Evolutionary conservation across 352 stramenopile species (phyloP), one percentile per base, ranked within the genome.

Genomic region (Globisporangium acanthophoron): DNA sequence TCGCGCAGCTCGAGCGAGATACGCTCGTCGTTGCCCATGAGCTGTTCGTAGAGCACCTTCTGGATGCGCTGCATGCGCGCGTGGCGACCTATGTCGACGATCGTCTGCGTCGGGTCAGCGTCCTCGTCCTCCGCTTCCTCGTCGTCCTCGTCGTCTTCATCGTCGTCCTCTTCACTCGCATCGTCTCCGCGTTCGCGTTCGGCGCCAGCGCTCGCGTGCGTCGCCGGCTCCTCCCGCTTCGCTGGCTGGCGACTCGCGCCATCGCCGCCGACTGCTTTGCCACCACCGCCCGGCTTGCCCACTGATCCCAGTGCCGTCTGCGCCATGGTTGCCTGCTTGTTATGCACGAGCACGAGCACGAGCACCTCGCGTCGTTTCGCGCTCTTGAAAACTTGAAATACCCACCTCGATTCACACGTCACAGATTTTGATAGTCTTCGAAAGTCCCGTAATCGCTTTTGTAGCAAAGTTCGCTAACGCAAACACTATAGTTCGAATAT

Each of bases 51-150:
- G 66, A 92, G 56, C 37, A 92, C 84, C 69, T 93, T 90, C 56
- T 93, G 84, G 61, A 92, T 89, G 59, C 78, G 76, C 68, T 94
- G 84, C 81, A 94, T 94, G 29, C 81, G 76, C 53, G 75, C 73
- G 48, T 92, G 80, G 5, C 80, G 72, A 5, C 81, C 82, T 63
- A 92, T 92, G 55, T 94, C 75, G 46, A 90, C 69, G 55, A 91
- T 93, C n/a, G 79, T 89, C 62, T 91, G 80, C 50, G 79, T 84
- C n/a, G 70, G 62, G 54, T 90, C 74, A 3, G 64, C 78, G 5
- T 84, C 74, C 3, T 90, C 78, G 0, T 87, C 79, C 7, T 87
- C 74, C 0, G 82, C 73, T 1, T 89, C 76, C 0, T 76, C 66
- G 0, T 85, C 71, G 0, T 86, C 76, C 0, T 69, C 68, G 2